Base-by-base conservation (phyloP, 2,329 filamentous ascomycete species). In the Stachybotrys chartarum region DNA sequence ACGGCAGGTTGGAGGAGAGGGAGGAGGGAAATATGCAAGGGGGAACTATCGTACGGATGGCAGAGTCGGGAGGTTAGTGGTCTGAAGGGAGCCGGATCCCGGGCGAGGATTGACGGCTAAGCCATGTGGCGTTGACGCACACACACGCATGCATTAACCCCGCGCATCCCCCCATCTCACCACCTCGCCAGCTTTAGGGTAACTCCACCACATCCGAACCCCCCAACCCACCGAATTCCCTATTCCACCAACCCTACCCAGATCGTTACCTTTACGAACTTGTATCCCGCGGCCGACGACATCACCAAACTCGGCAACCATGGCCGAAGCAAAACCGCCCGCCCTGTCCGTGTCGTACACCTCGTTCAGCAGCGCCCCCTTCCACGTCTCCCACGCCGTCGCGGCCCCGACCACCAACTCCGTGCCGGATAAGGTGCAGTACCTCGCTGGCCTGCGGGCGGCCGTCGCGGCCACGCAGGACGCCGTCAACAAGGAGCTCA, bases 401-500 rank as follows among this genome's bases (percentile, higher is more conserved):
- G 63, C 69, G 11, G 58, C 69, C 7, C 72, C 74, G 5, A 49
- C 66, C 12, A 57, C 72, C 46, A 53, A 70, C 30, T 62, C 73
- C 32, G 69, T 76, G 53, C 57, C 72, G 52, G 75, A 79, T 57
- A 87, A 84, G 67, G 79, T 79, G 2, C 69, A 73, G 8, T 88
- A 86, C 68, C 81, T 92, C 31, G 65, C 70, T 46, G 68, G 75
- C 30, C 79, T 92, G 11, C 81, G 85, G 50, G 63, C 72, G 12
- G 80, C 82, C n/a, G 75, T 84, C 32, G 67, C 72, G 1, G 67
- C 76, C 8, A 72, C 87, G n/a, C 89, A 92, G 67, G 78, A 78
- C 55, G 74, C 78, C 52, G 75, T 92, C 67, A 93, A 93, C 71
- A 75, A 73, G 59, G 85, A 88, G 67, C 77, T 93, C 57, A 92